Base-by-base conservation (phyloP, 257 asterid genomes). In the Solanum etuberosum region DNA sequence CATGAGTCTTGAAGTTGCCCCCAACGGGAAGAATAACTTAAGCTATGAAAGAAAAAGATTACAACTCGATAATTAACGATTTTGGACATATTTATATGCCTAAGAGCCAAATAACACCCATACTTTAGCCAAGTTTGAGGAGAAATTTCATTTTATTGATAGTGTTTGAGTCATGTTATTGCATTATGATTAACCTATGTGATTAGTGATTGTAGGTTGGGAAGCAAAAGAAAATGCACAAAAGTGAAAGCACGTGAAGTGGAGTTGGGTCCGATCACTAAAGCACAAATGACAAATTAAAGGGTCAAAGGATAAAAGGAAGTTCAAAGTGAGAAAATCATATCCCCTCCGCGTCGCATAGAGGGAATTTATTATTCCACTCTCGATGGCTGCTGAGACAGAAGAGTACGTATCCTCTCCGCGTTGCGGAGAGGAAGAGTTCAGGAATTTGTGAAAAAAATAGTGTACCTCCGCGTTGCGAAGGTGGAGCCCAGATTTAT, bases 341-440 rank as follows among this genome's bases (percentile, higher is more conserved):
- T 51, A 48, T 48, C 1, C 21, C 21, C 21, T 5, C 3, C 0
- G 0, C 8, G 3, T 15, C 21, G 57, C 20, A 0, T 0, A 48
- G 3, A 48, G 59, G 3, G 59, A 2, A 48, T 48, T 48, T 48
- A 48, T 43, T 43, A 43, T 48, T 6, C 0, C 59, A 15, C 59
- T 0, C 59, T 48, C 59, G 1, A 48, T 48, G 23, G 0, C 0
- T 48, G 0, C 23, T 48, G 59, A 48, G 59, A 48, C 3, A 48
- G 0, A 15, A 48, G 0, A 48, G 0, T 0, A 15, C 0, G 21
- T 48, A 48, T 15, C 0, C 23, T 48, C 0, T 15, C 9, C 0
- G 0, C 0, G 3, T 48, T 23, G 0, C 21, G 3, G 21, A 48
- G 21, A 48, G 21, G 59, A 2, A 48, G 0, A 48, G 59, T 48